Percentiles rank a stretch among this genome's conserved stretches.
Evolutionary conservation across 1,284 basidiomycete genomes (phyloP).

Genomic region (Mycena sp.): DNA sequence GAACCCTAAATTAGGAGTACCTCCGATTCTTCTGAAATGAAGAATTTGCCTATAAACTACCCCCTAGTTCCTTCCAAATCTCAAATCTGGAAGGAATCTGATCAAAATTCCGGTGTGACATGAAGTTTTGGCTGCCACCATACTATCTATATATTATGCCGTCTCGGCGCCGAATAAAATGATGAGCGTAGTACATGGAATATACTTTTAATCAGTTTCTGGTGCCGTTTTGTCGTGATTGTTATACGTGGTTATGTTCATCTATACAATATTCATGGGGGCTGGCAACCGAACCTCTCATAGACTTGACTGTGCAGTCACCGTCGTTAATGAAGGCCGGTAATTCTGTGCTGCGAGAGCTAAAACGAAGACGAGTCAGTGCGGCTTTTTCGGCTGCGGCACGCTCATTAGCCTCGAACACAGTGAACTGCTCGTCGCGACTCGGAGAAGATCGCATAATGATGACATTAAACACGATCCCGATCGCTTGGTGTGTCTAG

Average conservation of each 20-base stretch:
- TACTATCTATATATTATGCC: too few species aligned
- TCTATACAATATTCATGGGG: background rate
- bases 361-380: background rate
- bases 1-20: too few species aligned
- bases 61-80: too few species aligned
- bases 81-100: too few species aligned
- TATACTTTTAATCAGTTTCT: too few species aligned
- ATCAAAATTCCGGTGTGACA: too few species aligned
- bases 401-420: background rate
- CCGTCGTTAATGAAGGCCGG: background rate
- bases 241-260: background rate
- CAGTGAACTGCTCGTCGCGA: background rate
- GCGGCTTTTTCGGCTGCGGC: background rate
- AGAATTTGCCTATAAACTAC: too few species aligned
- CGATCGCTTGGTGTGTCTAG: background rate
- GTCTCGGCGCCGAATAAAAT: too few species aligned
- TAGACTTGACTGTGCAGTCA: background rate
- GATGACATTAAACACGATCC: background rate
- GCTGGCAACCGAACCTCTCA: background rate
- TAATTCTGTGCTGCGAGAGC: background rate
- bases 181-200: too few species aligned
- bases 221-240: background rate
- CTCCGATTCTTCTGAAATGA: too few species aligned
- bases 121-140: too few species aligned
- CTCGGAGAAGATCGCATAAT: background rate